phyloP scores from a whole-genome alignment of 179 eudicot genomes.

The Nepenthes alata region DNA sequence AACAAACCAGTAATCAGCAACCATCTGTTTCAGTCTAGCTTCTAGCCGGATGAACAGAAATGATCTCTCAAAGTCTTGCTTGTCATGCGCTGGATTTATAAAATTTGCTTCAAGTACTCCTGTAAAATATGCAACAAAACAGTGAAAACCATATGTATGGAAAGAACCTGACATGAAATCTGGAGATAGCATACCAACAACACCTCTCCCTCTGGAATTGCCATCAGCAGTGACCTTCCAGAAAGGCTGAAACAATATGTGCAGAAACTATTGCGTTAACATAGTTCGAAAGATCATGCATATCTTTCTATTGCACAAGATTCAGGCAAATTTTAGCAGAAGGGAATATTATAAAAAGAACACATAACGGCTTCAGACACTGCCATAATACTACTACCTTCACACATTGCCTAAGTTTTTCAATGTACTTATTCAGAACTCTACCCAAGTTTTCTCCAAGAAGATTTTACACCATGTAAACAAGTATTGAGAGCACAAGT shows the following conservation, averaged over 20 bases:
- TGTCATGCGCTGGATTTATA: slow-evolving; percentile 97
- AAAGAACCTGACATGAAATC: not conserved
- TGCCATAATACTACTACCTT: too few species aligned
- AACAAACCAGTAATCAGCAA: slow-evolving; percentile 74
- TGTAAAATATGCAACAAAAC: slow-evolving; percentile 13
- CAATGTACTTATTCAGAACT: too few species aligned
- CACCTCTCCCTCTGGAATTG: slow-evolving; percentile 61
- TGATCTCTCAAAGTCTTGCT: slow-evolving; percentile 97
- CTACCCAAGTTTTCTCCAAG: too few species aligned
- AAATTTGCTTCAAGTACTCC: slow-evolving; percentile 97
- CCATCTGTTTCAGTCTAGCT: slow-evolving; percentile 76
- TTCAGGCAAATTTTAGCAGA: too few species aligned
- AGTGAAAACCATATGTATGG: slow-evolving; percentile 12
- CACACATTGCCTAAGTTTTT: too few species aligned
- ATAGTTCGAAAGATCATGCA: not conserved
- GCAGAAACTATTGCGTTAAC: not conserved
- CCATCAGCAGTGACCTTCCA: slow-evolving; percentile 95
- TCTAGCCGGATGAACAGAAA: slow-evolving; percentile 62
- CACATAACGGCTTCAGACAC: too few species aligned
- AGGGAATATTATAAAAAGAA: too few species aligned
- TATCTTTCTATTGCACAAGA: not conserved
- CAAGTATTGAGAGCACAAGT: too few species aligned
- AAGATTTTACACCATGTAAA: too few species aligned
- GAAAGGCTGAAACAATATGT: slow-evolving; percentile 50
- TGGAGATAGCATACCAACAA: slow-evolving; percentile 56